These are phyloP conservation scores for Clathrospora elynae DNA, from an alignment of 2,329 filamentous ascomycete genomes.

Conservation along the genomic window DNA sequence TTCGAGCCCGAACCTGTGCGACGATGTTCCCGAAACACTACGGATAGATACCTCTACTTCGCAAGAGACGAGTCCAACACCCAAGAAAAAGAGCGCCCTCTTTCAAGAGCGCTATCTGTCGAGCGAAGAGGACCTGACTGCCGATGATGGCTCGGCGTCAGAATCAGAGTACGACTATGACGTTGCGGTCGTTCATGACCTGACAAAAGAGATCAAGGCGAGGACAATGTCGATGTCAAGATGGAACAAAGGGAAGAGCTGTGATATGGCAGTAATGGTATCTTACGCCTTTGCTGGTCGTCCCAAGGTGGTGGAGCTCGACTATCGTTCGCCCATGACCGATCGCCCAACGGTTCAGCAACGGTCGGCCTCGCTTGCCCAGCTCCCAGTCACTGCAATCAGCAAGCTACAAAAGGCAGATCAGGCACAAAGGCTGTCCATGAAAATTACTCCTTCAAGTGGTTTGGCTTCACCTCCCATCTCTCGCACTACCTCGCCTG, in stretches of 20 bases:
- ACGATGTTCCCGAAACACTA: slow-evolving; percentile 42
- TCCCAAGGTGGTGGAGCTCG: slow-evolving; percentile 47
- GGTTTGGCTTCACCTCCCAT: slow-evolving; percentile 16
- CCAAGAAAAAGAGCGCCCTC: slow-evolving; percentile 31
- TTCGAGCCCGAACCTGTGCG: slow-evolving; percentile 45
- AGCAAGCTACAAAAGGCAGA: slow-evolving; percentile 38
- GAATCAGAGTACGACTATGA: slow-evolving; percentile 41
- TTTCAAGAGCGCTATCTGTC: slow-evolving; percentile 48
- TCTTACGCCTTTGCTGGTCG: slow-evolving; percentile 47
- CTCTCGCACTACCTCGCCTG: slow-evolving; percentile 32
- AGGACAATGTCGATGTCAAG: slow-evolving; percentile 42
- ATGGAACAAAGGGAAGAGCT: slow-evolving; percentile 43
- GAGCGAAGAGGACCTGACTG: slow-evolving; percentile 48
- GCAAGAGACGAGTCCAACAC: slow-evolving; percentile 10
- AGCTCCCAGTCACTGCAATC: slow-evolving; percentile 37
- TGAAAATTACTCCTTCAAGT: slow-evolving; percentile 25
- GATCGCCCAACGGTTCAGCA: slow-evolving; percentile 28
- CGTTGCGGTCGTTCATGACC: slow-evolving; percentile 38
- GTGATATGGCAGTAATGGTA: slow-evolving; percentile 46
- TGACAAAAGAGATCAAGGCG: slow-evolving; percentile 33
- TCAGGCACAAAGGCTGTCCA: slow-evolving; percentile 33
- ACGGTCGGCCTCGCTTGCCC: slow-evolving; percentile 44
- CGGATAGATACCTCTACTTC: slow-evolving; percentile 38
- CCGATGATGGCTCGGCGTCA: slow-evolving; percentile 38
- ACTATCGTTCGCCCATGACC: slow-evolving; percentile 26